phyloP scores from a whole-genome alignment of 352 stramenopile genomes.

The Phytophthora tentaculata region DNA sequence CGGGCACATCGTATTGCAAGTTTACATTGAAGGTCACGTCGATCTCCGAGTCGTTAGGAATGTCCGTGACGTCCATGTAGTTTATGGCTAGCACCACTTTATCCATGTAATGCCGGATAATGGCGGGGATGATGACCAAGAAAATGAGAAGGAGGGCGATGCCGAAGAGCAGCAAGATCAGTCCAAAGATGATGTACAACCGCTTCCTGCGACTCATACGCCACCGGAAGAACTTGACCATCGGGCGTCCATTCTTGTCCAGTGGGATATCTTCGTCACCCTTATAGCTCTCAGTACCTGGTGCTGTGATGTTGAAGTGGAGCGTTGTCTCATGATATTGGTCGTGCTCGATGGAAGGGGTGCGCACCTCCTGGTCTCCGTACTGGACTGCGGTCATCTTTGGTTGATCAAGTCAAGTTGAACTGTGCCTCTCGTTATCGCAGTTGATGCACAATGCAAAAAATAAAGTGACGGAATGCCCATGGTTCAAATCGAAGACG shows the following conservation, averaged over 20 bases:
- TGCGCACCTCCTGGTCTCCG: slow-evolving; percentile 37
- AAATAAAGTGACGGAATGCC: slow-evolving; percentile 3
- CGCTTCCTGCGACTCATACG: slow-evolving; percentile 51
- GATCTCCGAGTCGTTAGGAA: slow-evolving; percentile 45
- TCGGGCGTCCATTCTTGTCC: slow-evolving; percentile 26
- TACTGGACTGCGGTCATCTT: slow-evolving; percentile 23
- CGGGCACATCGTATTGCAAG: slow-evolving; percentile 45
- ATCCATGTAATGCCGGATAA: slow-evolving; percentile 68
- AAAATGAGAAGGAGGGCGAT: slow-evolving; percentile 65
- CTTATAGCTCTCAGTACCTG: slow-evolving; percentile 26
- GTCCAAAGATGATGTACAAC: slow-evolving; percentile 37
- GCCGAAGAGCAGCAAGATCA: slow-evolving; percentile 41
- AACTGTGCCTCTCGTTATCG: slow-evolving; percentile 11
- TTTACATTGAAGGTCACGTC: slow-evolving; percentile 61
- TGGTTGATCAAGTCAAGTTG: neutral
- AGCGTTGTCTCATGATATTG: slow-evolving; percentile 27
- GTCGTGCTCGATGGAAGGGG: slow-evolving; percentile 24
- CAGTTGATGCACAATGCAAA: slow-evolving; percentile 6
- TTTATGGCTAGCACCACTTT: slow-evolving; percentile 61
- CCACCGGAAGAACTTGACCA: slow-evolving; percentile 60
- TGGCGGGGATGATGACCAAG: slow-evolving; percentile 49
- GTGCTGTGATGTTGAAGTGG: slow-evolving; percentile 21
- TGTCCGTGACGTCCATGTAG: slow-evolving; percentile 64
- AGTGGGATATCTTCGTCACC: slow-evolving; percentile 20
- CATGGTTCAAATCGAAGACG: neutral